A percentile compares a stretch with the other conserved stretches of the same genome.
Conservation (phyloP, 257 asterid species). For the Solanum gracilifrons region DNA sequence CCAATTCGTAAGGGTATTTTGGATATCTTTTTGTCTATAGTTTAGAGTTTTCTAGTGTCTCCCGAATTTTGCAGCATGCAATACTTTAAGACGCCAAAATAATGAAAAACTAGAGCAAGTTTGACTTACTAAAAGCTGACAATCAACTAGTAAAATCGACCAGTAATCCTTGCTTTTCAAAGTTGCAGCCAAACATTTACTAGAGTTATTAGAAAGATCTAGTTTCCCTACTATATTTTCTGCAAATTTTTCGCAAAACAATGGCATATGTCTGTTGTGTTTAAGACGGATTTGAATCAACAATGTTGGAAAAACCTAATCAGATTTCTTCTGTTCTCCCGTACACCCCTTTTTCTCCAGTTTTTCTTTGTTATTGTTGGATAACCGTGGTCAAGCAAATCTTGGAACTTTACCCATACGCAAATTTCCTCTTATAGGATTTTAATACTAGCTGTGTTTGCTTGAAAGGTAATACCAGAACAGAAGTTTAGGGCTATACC, state of each 20-base stretch:
- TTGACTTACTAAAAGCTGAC: neutral
- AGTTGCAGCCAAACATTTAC: neutral
- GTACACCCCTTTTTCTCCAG: neutral
- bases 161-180: neutral
- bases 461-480: neutral
- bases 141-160: neutral
- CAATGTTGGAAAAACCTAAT: neutral
- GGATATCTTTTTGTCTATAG: neutral
- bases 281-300: neutral
- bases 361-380: neutral
- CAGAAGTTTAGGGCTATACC: constrained; percentile 34
- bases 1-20: neutral
- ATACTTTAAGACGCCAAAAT: neutral
- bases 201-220: neutral
- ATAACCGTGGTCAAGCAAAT: neutral
- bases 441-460: neutral
- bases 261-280: neutral
- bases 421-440: neutral
- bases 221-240: neutral
- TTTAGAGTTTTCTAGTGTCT: neutral
- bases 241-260: neutral
- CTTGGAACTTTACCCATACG: neutral
- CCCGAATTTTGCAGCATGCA: neutral
- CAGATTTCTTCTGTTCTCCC: neutral
- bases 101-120: neutral